A percentile compares a stretch with the other conserved stretches of the same genome.
Evolutionary conservation across 257 asterid genomes (phyloP).

Genomic region (Voacanga thouarsii): DNA sequence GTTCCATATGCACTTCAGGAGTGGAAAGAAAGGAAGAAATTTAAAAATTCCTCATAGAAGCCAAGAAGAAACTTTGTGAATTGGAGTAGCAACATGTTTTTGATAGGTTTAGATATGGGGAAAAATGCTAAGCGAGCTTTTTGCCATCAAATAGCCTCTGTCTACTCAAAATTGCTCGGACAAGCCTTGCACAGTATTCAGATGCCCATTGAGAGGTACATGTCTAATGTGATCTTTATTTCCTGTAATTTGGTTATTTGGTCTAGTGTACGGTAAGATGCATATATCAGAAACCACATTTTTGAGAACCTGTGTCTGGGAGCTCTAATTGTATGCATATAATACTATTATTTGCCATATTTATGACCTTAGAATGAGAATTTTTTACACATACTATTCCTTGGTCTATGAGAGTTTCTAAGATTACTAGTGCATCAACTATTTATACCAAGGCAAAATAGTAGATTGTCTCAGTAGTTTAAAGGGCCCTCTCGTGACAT

Average conservation of each 20-base stretch:
- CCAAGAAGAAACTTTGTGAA: conserved; percentile 84
- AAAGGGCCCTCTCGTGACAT: not conserved
- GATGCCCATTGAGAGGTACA: conserved; percentile 49
- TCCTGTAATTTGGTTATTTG: not conserved
- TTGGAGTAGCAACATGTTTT: conserved; percentile 85
- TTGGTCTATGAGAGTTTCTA: not conserved
- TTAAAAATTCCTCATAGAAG: conserved; percentile 69
- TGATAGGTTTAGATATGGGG: conserved; percentile 76
- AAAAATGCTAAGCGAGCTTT: conserved; percentile 65
- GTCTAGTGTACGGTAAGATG: not conserved
- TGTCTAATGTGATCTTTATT: conserved; percentile 5
- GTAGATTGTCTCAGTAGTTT: not conserved
- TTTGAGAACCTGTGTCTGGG: conserved; percentile 1
- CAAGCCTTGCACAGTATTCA: conserved; percentile 54
- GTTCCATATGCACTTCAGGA: conserved; percentile 50
- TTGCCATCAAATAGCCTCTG: conserved; percentile 72
- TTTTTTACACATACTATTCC: not conserved
- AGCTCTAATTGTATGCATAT: not conserved
- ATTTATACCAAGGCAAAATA: not conserved
- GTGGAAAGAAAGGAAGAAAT: conserved; percentile 89
- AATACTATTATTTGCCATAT: not conserved
- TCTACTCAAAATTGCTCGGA: conserved; percentile 69
- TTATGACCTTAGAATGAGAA: not conserved
- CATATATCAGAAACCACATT: not conserved
- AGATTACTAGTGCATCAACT: not conserved